phyloP scores from a whole-genome alignment of 2,329 filamentous ascomycete genomes.

The Colletotrichum echinochloae region DNA sequence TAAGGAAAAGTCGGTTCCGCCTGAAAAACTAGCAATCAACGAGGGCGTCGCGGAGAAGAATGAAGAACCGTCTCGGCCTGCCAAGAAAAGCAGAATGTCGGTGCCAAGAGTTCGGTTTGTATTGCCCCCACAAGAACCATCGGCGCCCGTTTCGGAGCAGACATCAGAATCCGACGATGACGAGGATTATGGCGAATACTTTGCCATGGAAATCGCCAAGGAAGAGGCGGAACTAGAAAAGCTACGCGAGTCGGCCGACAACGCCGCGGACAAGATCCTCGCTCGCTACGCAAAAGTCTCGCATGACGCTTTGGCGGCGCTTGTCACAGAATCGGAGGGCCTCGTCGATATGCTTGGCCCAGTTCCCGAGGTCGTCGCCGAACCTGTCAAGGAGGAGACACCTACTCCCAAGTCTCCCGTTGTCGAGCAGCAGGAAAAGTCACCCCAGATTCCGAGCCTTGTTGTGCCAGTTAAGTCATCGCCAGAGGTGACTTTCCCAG shows the following conservation, averaged over 20 bases:
- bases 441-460: constrained; percentile 18
- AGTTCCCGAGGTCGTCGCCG: constrained; percentile 49
- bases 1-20: constrained; percentile 14
- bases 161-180: constrained; percentile 68
- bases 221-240: constrained; percentile 62
- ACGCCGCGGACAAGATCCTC: constrained; percentile 56
- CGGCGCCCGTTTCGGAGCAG: constrained; percentile 50
- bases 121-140: constrained; percentile 53
- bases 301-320: constrained; percentile 61
- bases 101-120: constrained; percentile 52
- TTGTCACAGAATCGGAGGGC: constrained; percentile 59
- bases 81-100: constrained; percentile 46
- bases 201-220: constrained; percentile 65
- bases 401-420: constrained; percentile 17
- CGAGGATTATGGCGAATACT: constrained; percentile 69
- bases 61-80: constrained; percentile 23
- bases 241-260: constrained; percentile 54
- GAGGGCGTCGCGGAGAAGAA: constrained; percentile 39
- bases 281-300: constrained; percentile 61
- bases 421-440: constrained; percentile 31
- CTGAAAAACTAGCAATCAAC: constrained; percentile 27
- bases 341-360: constrained; percentile 58
- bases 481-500: constrained; percentile 1
- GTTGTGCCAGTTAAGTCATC: constrained; percentile 19
- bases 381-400: constrained; percentile 36